These are phyloP conservation scores for Aspergillus wentii DNA, from an alignment of 495 filamentous ascomycete genomes.

Conservation along the genomic window DNA sequence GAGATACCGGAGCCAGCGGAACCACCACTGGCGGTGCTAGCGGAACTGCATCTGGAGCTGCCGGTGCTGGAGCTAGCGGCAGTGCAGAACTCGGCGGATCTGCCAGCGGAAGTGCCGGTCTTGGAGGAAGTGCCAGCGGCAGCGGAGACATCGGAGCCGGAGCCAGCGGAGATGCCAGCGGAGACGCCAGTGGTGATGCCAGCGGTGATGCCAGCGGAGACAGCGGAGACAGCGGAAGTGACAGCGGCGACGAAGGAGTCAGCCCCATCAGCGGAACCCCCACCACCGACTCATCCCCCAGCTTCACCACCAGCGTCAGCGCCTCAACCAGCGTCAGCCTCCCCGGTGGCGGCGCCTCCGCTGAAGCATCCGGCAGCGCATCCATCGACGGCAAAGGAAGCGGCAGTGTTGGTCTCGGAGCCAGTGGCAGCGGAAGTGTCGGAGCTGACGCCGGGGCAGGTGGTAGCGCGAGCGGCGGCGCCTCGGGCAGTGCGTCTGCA, in stretches of 20 bases:
- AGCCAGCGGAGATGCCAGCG: neutral
- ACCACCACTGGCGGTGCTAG: no score
- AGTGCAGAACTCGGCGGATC: neutral
- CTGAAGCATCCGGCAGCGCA: neutral
- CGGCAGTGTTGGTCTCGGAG: neutral
- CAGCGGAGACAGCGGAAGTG: neutral
- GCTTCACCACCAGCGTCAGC: neutral
- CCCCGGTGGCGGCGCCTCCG: neutral
- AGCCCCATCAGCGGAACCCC: no score
- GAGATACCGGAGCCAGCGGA: no score
- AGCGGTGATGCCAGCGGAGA: neutral
- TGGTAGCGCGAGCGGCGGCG: no score
- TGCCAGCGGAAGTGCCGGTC: neutral
- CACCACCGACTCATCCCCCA: neutral
- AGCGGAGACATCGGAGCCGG: neutral
- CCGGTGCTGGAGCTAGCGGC: neutral
- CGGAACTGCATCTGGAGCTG: neutral
- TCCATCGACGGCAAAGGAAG: neutral
- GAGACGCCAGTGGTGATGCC: neutral
- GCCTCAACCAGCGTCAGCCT: conserved; percentile 2
- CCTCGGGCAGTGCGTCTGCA: no score
- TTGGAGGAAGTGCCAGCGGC: no score
- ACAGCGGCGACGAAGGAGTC: conserved; percentile 1
- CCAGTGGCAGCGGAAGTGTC: no score
- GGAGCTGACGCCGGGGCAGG: no score